Conservation (phyloP, 495 filamentous ascomycete genomes). For the Aspergillus asperescens region DNA sequence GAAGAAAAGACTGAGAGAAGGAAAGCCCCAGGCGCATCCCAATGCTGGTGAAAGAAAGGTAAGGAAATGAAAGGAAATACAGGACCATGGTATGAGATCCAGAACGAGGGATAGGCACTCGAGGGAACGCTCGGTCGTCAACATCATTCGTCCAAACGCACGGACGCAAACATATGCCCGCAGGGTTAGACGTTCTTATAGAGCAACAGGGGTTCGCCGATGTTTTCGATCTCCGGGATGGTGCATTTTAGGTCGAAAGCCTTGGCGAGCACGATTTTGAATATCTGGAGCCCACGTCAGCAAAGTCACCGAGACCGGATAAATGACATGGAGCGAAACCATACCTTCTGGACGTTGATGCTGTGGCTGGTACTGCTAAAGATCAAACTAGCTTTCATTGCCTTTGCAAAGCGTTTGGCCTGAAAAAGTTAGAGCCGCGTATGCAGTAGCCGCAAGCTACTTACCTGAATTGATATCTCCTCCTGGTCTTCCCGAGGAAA, state of each 20-base stretch:
- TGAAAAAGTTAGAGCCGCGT: slow-evolving; percentile 29
- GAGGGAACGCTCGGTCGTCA: slow-evolving; percentile 31
- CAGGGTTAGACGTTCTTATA: slow-evolving; percentile 67
- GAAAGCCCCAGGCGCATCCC: slow-evolving; percentile 28
- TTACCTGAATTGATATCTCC: slow-evolving; percentile 90
- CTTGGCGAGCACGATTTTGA: slow-evolving; percentile 98
- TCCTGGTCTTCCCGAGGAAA: slow-evolving; percentile 96
- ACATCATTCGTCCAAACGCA: slow-evolving; percentile 41
- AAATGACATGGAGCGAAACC: not conserved
- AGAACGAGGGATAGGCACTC: slow-evolving; percentile 8
- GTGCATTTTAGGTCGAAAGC: slow-evolving; percentile 98
- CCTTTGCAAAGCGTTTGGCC: slow-evolving; percentile 94
- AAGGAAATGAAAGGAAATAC: slow-evolving; percentile 24
- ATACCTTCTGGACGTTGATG: slow-evolving; percentile 98
- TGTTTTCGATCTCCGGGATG: slow-evolving; percentile 96
- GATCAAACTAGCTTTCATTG: slow-evolving; percentile 94
- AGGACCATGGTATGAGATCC: slow-evolving; percentile 10
- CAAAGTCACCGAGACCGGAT: not conserved
- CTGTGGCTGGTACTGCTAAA: slow-evolving; percentile 98
- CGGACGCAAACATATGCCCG: slow-evolving; percentile 24
- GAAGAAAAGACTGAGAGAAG: slow-evolving; percentile 24
- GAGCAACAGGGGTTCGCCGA: slow-evolving; percentile 91
- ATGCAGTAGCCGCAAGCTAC: not conserved
- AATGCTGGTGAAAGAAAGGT: slow-evolving; percentile 22
- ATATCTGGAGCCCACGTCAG: slow-evolving; percentile 62